A percentile compares a stretch with the other conserved stretches of the same genome.
phyloP scores from a whole-genome alignment of 768 basidiomycete species.

The button mushroom (Agaricus bisporus) region DNA sequence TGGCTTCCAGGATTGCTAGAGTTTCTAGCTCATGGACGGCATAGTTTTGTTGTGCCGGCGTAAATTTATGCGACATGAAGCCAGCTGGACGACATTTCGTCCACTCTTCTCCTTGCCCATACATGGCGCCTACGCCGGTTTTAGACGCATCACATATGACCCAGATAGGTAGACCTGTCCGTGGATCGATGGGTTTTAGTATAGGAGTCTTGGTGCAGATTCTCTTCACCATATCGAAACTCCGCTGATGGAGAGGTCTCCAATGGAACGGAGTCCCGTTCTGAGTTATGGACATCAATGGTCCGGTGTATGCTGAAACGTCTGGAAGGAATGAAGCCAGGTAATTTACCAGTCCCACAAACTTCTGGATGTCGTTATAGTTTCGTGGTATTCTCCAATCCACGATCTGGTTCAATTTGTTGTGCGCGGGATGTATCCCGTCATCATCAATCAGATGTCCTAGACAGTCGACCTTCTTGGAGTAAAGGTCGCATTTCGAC shows the following conservation, averaged over 20 bases:
- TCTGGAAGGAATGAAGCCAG: slow-evolving; percentile 29
- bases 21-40: slow-evolving; percentile 19
- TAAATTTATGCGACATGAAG: slow-evolving; percentile 24
- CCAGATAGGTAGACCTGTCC: slow-evolving; percentile 18
- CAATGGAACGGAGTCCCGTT: slow-evolving; percentile 22
- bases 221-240: slow-evolving; percentile 13
- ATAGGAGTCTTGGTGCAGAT: slow-evolving; percentile 18
- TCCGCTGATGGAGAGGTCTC: neutral
- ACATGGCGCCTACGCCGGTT: slow-evolving; percentile 20
- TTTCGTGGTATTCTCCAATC: slow-evolving; percentile 27
- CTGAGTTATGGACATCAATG: slow-evolving; percentile 20
- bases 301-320: slow-evolving; percentile 24
- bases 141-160: slow-evolving; percentile 21
- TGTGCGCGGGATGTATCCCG: slow-evolving; percentile 28
- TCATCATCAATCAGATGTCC: slow-evolving; percentile 33
- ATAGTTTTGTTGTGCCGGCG: slow-evolving; percentile 22
- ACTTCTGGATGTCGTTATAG: slow-evolving; percentile 30
- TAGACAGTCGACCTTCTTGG: slow-evolving; percentile 26
- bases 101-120: slow-evolving; percentile 23
- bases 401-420: slow-evolving; percentile 28
- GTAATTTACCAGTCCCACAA: slow-evolving; percentile 35
- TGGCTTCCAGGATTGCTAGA: slow-evolving; percentile 18
- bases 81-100: slow-evolving; percentile 18
- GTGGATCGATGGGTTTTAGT: slow-evolving; percentile 17
- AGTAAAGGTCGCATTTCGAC: slow-evolving; percentile 26